Conservation (phyloP, 305 asterid genomes). For the Fraxinus floribunda region DNA sequence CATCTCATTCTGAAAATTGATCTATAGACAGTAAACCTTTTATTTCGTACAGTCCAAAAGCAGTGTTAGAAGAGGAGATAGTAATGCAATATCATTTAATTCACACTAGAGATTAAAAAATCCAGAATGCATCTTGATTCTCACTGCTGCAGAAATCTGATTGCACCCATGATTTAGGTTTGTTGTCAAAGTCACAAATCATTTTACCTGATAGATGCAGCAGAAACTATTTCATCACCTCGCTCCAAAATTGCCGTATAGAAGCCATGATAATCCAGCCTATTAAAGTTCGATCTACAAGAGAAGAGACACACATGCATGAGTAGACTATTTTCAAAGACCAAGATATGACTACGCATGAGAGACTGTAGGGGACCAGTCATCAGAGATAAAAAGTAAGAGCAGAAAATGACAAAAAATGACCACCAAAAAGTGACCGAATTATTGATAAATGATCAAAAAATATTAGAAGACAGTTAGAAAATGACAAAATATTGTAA, state of each 20-base stretch:
- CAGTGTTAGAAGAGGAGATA: conserved; percentile 11
- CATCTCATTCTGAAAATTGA: conserved; percentile 1
- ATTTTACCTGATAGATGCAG: conserved; percentile 85
- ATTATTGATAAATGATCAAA: neutral
- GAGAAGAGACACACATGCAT: conserved; percentile 20
- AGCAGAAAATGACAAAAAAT: neutral
- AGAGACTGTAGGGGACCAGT: neutral
- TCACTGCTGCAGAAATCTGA: neutral
- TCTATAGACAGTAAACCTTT: neutral
- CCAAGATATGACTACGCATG: neutral
- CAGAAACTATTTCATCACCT: conserved; percentile 85
- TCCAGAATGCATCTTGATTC: neutral
- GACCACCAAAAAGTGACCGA: neutral
- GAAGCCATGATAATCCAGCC: conserved; percentile 79
- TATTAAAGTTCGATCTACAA: conserved; percentile 80
- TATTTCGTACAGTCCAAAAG: neutral
- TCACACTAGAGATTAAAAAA: conserved; percentile 8
- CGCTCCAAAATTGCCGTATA: conserved; percentile 85
- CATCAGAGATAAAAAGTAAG: neutral
- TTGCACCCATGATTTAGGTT: neutral
- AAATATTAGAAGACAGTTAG: neutral
- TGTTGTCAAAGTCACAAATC: conserved; percentile 12
- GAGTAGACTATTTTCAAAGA: conserved; percentile 16
- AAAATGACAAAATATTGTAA: neutral
- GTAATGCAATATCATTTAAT: neutral